These are phyloP conservation scores for Fusarium dimerum DNA, from an alignment of 2,329 filamentous ascomycete genomes.

Conservation along the genomic window DNA sequence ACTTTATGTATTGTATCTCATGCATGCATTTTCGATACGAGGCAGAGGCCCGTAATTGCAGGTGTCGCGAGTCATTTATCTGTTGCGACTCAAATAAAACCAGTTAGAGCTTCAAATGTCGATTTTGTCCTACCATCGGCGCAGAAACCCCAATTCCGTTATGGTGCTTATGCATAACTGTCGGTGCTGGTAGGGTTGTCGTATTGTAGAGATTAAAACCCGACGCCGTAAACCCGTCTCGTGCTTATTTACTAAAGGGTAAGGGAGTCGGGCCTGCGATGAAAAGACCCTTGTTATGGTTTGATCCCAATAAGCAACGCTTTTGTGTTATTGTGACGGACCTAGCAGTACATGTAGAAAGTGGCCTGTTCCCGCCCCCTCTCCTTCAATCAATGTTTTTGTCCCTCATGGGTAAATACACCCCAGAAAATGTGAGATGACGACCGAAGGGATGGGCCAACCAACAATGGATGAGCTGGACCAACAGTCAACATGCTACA, in stretches of 20 bases:
- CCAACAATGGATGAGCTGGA: background rate
- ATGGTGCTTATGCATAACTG: background rate
- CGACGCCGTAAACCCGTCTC: too few relatives aligned
- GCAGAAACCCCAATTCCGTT: background rate
- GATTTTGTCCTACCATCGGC: background rate
- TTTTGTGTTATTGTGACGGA: background rate
- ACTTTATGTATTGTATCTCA: background rate
- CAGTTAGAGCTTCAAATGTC: background rate
- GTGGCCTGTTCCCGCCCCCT: background rate
- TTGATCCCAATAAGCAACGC: background rate
- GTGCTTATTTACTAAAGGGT: too few relatives aligned
- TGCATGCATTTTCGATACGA: background rate
- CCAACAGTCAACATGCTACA: background rate
- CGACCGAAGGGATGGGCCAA: background rate
- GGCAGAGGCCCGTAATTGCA: background rate
- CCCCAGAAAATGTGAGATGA: too few relatives aligned
- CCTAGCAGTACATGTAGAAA: background rate
- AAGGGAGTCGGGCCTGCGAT: background rate
- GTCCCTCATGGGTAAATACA: too few relatives aligned
- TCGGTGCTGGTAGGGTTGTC: background rate
- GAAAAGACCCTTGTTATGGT: background rate
- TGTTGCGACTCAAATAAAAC: background rate
- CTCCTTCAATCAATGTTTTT: too few relatives aligned
- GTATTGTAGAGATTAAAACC: too few relatives aligned
- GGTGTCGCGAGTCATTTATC: background rate